Evolutionary conservation across 495 filamentous ascomycete species (phyloP).

Genomic region (Penicillium malachiteum): DNA sequence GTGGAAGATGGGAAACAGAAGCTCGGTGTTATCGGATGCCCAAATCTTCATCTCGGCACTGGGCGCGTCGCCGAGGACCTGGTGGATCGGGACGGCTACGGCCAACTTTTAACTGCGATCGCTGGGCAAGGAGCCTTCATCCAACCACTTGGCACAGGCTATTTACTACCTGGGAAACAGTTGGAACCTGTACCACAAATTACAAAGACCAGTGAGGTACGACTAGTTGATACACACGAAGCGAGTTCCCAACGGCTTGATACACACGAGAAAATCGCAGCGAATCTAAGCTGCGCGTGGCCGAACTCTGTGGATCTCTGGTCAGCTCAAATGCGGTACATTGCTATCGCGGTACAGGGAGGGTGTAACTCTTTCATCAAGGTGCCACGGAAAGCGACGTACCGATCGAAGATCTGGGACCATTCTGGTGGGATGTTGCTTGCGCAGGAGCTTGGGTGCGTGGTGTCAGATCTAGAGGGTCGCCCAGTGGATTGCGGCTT

Average conservation of each 20-base stretch:
- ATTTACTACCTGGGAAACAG: conserved; percentile 36
- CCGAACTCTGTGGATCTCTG: conserved; percentile 56
- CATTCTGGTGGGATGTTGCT: conserved; percentile 69
- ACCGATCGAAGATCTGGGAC: conserved; percentile 69
- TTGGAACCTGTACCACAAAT: conserved; percentile 30
- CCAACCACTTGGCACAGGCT: conserved; percentile 40
- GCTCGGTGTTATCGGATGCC: conserved; percentile 56
- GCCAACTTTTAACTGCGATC: conserved; percentile 57
- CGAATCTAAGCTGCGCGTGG: conserved; percentile 45
- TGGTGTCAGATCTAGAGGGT: conserved; percentile 61
- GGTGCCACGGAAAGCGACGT: conserved; percentile 51
- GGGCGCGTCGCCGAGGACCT: conserved; percentile 45
- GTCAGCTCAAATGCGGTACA: conserved; percentile 65
- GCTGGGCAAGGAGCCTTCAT: conserved; percentile 56
- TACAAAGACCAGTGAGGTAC: conserved; percentile 35
- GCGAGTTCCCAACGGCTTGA: conserved; percentile 42
- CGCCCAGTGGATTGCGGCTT: conserved; percentile 38
- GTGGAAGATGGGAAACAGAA: conserved; percentile 48
- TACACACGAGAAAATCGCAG: conserved; percentile 48
- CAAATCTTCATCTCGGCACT: conserved; percentile 45
- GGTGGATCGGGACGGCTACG: conserved; percentile 50
- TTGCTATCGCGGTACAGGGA: conserved; percentile 54
- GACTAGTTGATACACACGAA: conserved; percentile 48
- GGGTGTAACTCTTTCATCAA: conserved; percentile 61
- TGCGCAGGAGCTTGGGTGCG: conserved; percentile 62